A percentile compares a stretch with the other conserved stretches of the same genome.
Conservation (phyloP, 352 stramenopile species). For the Phytophthora nicotianae region DNA sequence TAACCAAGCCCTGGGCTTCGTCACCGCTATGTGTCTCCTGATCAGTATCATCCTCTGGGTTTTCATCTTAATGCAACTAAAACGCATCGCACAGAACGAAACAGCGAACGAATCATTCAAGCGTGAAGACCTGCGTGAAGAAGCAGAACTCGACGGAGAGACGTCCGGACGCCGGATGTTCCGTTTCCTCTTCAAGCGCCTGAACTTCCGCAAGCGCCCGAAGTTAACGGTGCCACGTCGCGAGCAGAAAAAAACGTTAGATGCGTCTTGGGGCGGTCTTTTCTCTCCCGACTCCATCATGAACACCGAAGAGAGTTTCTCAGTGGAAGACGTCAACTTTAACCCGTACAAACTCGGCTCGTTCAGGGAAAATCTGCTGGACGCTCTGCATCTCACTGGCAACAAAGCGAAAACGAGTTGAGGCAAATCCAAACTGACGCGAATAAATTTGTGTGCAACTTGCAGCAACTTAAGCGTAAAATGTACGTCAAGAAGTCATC, state of each 20-base stretch:
- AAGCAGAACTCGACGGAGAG: conserved; percentile 55
- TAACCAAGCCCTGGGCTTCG: conserved; percentile 70
- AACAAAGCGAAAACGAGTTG: conserved; percentile 42
- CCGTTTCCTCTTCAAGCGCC: conserved; percentile 49
- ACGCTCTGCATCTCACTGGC: conserved; percentile 47
- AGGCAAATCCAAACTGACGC: conserved; percentile 25
- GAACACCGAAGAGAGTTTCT: conserved; percentile 76
- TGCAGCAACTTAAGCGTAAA: conserved; percentile 19
- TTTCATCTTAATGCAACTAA: conserved; percentile 78
- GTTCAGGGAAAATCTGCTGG: conserved; percentile 65
- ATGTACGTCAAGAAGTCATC: conserved; percentile 1
- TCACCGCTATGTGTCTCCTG: conserved; percentile 67
- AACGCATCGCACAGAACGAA: conserved; percentile 71
- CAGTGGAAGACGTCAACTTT: conserved; percentile 71
- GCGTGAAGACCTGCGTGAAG: conserved; percentile 70
- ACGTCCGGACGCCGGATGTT: conserved; percentile 48
- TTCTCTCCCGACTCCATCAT: conserved; percentile 75
- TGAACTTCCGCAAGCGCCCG: conserved; percentile 37
- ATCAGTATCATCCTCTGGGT: conserved; percentile 66
- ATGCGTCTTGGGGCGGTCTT: conserved; percentile 77
- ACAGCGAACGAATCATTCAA: conserved; percentile 88
- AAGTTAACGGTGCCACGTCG: conserved; percentile 30
- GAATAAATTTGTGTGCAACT: conserved; percentile 33
- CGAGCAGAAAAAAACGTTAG: conserved; percentile 60
- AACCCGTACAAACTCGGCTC: conserved; percentile 77